Conservation (phyloP, 495 filamentous ascomycete species). For the Monascus purpureus region DNA sequence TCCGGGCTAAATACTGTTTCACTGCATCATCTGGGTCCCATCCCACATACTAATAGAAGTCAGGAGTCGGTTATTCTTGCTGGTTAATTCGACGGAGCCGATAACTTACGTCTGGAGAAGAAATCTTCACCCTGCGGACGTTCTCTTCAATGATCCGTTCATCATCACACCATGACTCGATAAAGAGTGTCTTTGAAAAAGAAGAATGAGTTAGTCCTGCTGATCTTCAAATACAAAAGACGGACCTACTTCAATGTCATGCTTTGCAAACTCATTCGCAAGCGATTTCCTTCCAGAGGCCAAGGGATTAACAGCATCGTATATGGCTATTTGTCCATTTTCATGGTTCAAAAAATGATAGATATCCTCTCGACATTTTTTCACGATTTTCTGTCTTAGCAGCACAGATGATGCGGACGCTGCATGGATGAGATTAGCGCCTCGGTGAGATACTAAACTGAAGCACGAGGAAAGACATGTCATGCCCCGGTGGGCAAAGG, state of each 20-base stretch:
- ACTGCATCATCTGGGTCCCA: slow-evolving; percentile 89
- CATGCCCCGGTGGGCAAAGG: neutral
- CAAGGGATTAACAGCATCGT: slow-evolving; percentile 95
- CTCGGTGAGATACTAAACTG: neutral
- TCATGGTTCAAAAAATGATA: slow-evolving; percentile 92
- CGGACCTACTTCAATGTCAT: slow-evolving; percentile 66
- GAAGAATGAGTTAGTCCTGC: slow-evolving; percentile 3
- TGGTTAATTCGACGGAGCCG: neutral
- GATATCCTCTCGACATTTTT: slow-evolving; percentile 94
- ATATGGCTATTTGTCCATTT: slow-evolving; percentile 96
- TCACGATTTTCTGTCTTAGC: slow-evolving; percentile 88
- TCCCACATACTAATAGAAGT: slow-evolving; percentile 51
- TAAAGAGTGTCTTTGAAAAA: slow-evolving; percentile 64
- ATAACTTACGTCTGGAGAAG: slow-evolving; percentile 72
- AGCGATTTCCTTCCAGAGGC: slow-evolving; percentile 70
- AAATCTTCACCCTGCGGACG: slow-evolving; percentile 93
- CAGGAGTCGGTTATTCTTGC: slow-evolving; percentile 8
- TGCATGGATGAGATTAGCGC: slow-evolving; percentile 13
- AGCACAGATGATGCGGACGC: slow-evolving; percentile 75
- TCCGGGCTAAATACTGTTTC: slow-evolving; percentile 76
- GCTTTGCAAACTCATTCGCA: slow-evolving; percentile 91
- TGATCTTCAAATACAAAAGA: slow-evolving; percentile 1
- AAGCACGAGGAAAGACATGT: neutral
- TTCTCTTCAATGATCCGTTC: slow-evolving; percentile 93
- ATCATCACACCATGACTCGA: slow-evolving; percentile 91